Evolutionary conservation across 2,329 filamentous ascomycete species (phyloP), one percentile per base, ranked within the genome.

Genomic region (Pseudogymnoascus sp.): DNA sequence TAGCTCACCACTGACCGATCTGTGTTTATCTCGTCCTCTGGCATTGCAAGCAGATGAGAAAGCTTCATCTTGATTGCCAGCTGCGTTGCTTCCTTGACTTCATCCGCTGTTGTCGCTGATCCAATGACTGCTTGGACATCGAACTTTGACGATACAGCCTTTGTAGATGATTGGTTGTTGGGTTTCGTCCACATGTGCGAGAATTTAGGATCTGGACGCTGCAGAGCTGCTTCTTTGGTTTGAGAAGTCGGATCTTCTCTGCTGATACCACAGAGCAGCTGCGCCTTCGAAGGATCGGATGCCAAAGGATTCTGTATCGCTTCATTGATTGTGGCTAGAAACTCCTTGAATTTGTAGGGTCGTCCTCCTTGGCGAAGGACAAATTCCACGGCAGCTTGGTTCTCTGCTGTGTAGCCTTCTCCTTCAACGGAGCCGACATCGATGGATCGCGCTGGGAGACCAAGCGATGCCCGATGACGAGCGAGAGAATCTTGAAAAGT

Each of bases 321-420:
- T 33, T 69, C 69, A 15, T 65, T 59, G 25, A 71, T 58, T 35
- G 64, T 60, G 21, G 61, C 64, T n/a, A 69, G 67, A 5, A 69
- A 58, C 25, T 70, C 69, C 0, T 65, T 7, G 37, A 40, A 9
- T 21, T 9, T 7, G 37, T 40, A 40, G 21, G 4, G 21, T 21
- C 64, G 61, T 68, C 65, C 12, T 65, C 7, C 42, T 37, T 3
- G 62, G 63, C 59, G 64, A 61, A 13, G 42, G 15, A 42, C 62
- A 59, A 29, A 29, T 3, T 33, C n/a, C 13, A 7, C 67, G 55
- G 45, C 29, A 7, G 45, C 25, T 31, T 66, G 62, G 2, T 67
- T 65, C 7, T 62, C 66, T n/a, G 60, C 63, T n/a, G 70, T 63
- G 29, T 29, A 55, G 1, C 45, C 45, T 29, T 29, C 45, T 7